Base-by-base conservation (phyloP, 2,329 filamentous ascomycete genomes). In the Alternaria burnsii region DNA sequence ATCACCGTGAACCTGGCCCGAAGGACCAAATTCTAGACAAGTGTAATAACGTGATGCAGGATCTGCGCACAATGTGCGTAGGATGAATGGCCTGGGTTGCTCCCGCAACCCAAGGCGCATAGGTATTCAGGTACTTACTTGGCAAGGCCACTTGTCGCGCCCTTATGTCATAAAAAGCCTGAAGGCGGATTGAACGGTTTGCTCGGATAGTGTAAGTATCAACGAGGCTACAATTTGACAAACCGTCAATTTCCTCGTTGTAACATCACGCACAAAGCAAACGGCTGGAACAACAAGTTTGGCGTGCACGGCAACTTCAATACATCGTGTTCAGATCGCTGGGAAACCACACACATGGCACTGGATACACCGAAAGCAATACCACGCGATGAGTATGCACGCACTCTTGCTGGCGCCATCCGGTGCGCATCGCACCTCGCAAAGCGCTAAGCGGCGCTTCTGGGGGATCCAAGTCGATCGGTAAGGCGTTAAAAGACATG, bases 271-370 rank as follows among this genome's bases (percentile, higher is more conserved):
- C 20, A 38, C 40, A 18, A 34, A 28, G 42, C 22, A 18, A 22
- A 41, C 18, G 18, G 11, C 38, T 41, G 12, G 20, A 50, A 30
- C 34, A 18, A 36, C 11, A 38, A n/a, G 32, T n/a, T 48, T 6
- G 11, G 10, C 10, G 9, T 42, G 14, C 41, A 34, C n/a, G 18
- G 18, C n/a, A 9, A 20, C 30, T 32, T 20, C 32, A 32, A 12
- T 40, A 38, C 26, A 47, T 56, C 51, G 26, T 30, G 26, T 56
- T 58, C 62, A 48, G 50, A 34, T 65, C 44, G 16, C 52, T 52
- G 63, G 60, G 54, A 58, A 56, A 65, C 63, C 64, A 51, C 52
- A 50, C 47, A 62, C 66, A 59, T 58, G 61, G 66, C 43, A 30
- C 50, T 61, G 61, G 66, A 55, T 48, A 43, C 32, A 20, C n/a